phyloP scores from a whole-genome alignment of 2,329 filamentous ascomycete species.

The Coniochaeta hoffmannii region DNA sequence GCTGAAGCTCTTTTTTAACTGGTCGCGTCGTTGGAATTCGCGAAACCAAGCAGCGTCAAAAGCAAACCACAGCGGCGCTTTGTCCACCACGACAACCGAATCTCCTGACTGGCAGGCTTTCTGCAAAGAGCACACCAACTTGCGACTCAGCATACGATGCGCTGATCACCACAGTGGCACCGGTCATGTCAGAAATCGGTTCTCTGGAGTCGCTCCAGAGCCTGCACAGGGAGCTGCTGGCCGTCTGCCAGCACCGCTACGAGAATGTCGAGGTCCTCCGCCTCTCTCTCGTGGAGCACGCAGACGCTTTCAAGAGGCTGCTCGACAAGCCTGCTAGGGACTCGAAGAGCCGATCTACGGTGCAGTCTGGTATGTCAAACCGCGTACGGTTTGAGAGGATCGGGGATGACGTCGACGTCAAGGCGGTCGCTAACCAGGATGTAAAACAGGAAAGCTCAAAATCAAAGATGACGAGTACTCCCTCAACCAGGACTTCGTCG shows the following conservation, averaged over 20 bases:
- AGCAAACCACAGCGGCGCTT: neutral
- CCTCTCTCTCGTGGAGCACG: slow-evolving; percentile 59
- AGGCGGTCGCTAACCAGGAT: neutral
- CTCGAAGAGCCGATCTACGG: slow-evolving; percentile 63
- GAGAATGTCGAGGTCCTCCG: slow-evolving; percentile 60
- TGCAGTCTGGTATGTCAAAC: slow-evolving; percentile 54
- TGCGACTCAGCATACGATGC: slow-evolving; percentile 17
- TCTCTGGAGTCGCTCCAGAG: slow-evolving; percentile 71
- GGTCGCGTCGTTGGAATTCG: neutral
- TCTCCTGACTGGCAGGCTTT: neutral
- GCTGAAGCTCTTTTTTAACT: slow-evolving; percentile 2
- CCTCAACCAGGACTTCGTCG: slow-evolving; percentile 82
- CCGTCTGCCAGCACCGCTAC: slow-evolving; percentile 61
- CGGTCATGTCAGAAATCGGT: slow-evolving; percentile 64
- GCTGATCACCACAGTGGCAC: slow-evolving; percentile 20
- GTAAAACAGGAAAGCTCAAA: slow-evolving; percentile 60
- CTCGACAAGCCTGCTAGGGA: slow-evolving; percentile 70
- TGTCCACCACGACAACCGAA: neutral
- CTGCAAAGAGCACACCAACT: neutral
- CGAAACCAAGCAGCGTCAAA: neutral
- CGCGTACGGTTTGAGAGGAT: neutral
- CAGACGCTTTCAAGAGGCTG: slow-evolving; percentile 61
- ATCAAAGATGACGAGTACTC: slow-evolving; percentile 67
- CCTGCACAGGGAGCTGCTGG: slow-evolving; percentile 78
- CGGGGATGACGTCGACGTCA: neutral